Base-by-base conservation (phyloP, 352 stramenopile genomes). In the Globisporangium middletonii region DNA sequence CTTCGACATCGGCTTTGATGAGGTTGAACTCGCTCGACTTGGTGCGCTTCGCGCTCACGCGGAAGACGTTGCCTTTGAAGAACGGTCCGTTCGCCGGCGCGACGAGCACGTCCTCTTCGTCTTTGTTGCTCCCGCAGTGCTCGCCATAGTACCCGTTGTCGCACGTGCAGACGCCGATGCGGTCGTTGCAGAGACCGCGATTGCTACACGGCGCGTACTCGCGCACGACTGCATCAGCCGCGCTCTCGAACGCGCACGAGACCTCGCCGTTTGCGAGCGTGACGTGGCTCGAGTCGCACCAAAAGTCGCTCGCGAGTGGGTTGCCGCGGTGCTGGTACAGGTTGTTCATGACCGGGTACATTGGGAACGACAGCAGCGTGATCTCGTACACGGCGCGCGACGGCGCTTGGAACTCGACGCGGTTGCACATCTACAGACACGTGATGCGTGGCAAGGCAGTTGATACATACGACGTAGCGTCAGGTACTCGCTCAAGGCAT, bases 341-440 rank as follows among this genome's bases (percentile, higher is more conserved):
- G 51, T 92, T 90, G 63, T 89, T 90, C 79, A 90, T 90, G 61
- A 88, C 70, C 12, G 79, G 83, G 60, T 88, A 84, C 6, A 71
- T 62, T 0, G 82, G 83, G 55, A 92, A 90, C 18, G 79, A 69
- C 50, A 72, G 71, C 27, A 92, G 33, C 9, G 73, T 80, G 58
- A 92, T 73, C 55, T 86, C 79, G 45, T 72, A 88, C 27, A 67
- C 67, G 1, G 69, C 68, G 6, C 59, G 59, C 0, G 66, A 75
- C 28, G 71, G 58, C 30, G 48, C 57, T 0, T 73, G 53, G 52
- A 73, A 80, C 26, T 68, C 49, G 11, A 73, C 64, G 37, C 67
- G 64, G 26, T 68, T 55, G 59, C 77, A 86, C 1, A 64, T 73
- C 71, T 79, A 16, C 28, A 44, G 8, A 11, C 3, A 1, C 46